These are phyloP conservation scores for Colletotrichum shisoi DNA, from an alignment of 2,329 filamentous ascomycete species.

Conservation along the genomic window DNA sequence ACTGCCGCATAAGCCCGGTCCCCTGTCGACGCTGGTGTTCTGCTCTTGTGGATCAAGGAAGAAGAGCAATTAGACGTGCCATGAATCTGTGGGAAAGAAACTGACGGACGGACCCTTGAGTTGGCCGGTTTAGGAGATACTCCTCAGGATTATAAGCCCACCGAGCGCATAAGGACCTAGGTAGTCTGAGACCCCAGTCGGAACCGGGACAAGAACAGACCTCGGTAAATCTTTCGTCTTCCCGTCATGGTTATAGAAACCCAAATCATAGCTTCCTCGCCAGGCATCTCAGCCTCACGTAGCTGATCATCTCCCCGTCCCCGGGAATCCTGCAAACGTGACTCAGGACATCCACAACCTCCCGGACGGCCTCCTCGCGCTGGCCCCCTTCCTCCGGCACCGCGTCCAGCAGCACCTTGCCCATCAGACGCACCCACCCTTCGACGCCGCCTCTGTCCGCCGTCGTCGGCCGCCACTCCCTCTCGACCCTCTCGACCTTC, in stretches of 20 bases:
- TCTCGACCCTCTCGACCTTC: conserved; percentile 62
- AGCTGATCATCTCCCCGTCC: conserved; percentile 64
- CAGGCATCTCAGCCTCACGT: conserved; percentile 62
- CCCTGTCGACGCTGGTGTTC: too few species aligned
- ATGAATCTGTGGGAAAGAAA: too few species aligned
- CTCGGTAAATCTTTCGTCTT: too few species aligned
- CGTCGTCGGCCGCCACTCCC: conserved; percentile 70
- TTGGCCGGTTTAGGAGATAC: too few species aligned
- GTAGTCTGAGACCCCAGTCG: background rate
- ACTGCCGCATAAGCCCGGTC: too few species aligned
- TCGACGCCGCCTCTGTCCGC: conserved; percentile 67
- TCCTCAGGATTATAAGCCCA: too few species aligned
- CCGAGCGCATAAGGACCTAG: too few species aligned
- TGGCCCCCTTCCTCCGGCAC: conserved; percentile 55
- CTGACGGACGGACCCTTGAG: too few species aligned
- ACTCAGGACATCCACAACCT: conserved; percentile 64
- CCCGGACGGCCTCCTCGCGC: conserved; percentile 61
- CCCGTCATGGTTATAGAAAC: background rate
- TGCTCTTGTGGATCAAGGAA: too few species aligned
- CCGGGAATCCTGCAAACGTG: conserved; percentile 62
- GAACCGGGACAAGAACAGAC: background rate
- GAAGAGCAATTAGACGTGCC: too few species aligned
- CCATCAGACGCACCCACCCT: conserved; percentile 73
- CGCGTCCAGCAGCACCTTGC: conserved; percentile 64
- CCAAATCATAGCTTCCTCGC: conserved; percentile 50